These are phyloP conservation scores for Luvunga scandens DNA, from an alignment of 345 rosid genomes.

Conservation along the genomic window DNA sequence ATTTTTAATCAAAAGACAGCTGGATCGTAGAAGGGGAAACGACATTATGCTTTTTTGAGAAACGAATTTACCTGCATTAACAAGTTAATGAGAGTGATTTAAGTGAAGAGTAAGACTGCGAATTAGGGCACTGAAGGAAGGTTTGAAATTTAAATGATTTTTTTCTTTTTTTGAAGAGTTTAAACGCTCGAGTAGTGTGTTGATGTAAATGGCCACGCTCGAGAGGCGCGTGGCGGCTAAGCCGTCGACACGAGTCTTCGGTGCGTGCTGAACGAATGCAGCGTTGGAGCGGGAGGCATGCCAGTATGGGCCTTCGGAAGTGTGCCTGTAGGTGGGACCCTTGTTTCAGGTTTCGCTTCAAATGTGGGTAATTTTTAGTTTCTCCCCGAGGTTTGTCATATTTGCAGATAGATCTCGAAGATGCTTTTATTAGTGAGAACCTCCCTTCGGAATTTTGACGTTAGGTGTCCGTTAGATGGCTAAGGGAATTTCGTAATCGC, in stretches of 20 bases:
- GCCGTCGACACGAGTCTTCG: not conserved
- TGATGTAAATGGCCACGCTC: not conserved
- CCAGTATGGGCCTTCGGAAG: too few species aligned
- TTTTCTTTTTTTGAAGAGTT: not conserved
- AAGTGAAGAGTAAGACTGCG: not conserved
- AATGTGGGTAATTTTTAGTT: too few species aligned
- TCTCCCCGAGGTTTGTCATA: too few species aligned
- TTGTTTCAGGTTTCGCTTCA: not conserved
- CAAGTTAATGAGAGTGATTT: too few species aligned
- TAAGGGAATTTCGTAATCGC: too few species aligned
- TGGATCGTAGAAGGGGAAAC: not conserved
- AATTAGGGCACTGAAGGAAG: not conserved
- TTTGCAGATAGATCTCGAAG: too few species aligned
- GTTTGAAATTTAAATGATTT: not conserved
- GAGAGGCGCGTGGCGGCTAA: not conserved
- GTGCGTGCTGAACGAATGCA: not conserved
- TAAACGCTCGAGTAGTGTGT: not conserved
- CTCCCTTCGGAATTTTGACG: too few species aligned
- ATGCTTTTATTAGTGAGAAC: too few species aligned
- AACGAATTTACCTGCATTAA: not conserved
- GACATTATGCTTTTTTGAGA: not conserved
- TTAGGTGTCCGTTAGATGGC: too few species aligned
- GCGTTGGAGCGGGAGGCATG: rapidly evolving
- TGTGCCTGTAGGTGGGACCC: too few species aligned
- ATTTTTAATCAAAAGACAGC: not conserved